A percentile compares a stretch with the other conserved stretches of the same genome.
phyloP scores from a whole-genome alignment of 192 early-diverging fungal genomes.

The Linnemannia exigua region DNA sequence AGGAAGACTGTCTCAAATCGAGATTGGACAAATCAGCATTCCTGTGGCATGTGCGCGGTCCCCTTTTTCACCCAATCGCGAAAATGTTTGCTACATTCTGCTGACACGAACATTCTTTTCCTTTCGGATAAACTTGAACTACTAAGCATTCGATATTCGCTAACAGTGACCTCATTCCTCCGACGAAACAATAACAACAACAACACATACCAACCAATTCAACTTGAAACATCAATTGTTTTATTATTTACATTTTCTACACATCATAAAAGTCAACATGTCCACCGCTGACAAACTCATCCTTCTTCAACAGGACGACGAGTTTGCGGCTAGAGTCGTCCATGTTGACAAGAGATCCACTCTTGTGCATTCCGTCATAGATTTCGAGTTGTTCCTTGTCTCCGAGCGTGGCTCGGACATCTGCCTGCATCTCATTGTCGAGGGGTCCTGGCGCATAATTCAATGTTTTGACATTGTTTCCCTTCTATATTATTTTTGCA shows the following conservation, averaged over 20 bases:
- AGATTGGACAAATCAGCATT: background rate
- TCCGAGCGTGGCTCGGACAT: conserved; percentile 78
- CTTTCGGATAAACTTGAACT: background rate
- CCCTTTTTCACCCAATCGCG: background rate
- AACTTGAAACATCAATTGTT: no score
- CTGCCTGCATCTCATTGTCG: conserved; percentile 85
- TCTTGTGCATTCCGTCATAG: conserved; percentile 74
- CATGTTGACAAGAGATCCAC: conserved; percentile 70
- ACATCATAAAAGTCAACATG: conserved; percentile 82
- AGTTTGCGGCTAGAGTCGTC: conserved; percentile 74
- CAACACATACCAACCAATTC: no score
- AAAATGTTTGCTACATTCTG: background rate
- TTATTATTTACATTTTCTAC: conserved; percentile 6
- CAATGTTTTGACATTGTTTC: conserved; percentile 70
- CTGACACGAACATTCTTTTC: background rate
- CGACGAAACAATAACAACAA: background rate
- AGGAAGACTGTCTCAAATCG: background rate
- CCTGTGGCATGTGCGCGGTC: background rate
- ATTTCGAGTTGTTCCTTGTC: conserved; percentile 72
- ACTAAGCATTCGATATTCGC: background rate
- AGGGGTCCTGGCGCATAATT: conserved; percentile 93
- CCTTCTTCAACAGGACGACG: conserved; percentile 69
- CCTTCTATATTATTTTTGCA: conserved; percentile 26
- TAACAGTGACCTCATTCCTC: background rate
- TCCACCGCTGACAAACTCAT: conserved; percentile 71